phyloP scores from a whole-genome alignment of 1,284 basidiomycete genomes.

The Heterobasidion irregulare region DNA sequence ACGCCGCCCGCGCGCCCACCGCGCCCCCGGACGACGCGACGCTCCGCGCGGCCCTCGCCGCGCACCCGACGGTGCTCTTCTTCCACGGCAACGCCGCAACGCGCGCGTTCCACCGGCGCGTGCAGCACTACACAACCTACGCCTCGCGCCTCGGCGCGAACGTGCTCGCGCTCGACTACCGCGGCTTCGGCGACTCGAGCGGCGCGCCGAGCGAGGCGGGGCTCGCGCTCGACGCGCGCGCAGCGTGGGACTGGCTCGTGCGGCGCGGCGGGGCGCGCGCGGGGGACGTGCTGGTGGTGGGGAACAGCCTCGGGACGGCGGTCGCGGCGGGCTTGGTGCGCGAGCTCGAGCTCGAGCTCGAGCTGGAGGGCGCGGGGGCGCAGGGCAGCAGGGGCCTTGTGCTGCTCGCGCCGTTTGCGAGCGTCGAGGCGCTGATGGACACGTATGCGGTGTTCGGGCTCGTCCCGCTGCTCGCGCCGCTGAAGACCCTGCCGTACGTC shows the following conservation, averaged over 20 bases:
- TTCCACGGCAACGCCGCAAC: slow-evolving; percentile 88
- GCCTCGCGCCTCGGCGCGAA: slow-evolving; percentile 63
- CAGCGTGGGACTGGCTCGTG: slow-evolving; percentile 77
- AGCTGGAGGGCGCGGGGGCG: slow-evolving; percentile 30
- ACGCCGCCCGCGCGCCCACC: slow-evolving; percentile 35
- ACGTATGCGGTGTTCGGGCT: slow-evolving; percentile 67
- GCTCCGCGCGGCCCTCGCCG: slow-evolving; percentile 39
- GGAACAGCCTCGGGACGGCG: slow-evolving; percentile 81
- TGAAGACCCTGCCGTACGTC: slow-evolving; percentile 63
- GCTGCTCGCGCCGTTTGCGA: slow-evolving; percentile 74
- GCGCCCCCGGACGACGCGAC: slow-evolving; percentile 22
- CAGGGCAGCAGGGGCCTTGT: slow-evolving; percentile 53
- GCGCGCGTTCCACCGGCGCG: slow-evolving; percentile 57
- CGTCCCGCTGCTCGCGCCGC: slow-evolving; percentile 63
- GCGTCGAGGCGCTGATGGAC: slow-evolving; percentile 54
- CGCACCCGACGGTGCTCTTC: slow-evolving; percentile 75
- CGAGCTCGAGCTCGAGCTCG: too few species aligned
- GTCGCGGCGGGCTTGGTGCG: slow-evolving; percentile 59
- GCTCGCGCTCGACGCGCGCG: slow-evolving; percentile 65
- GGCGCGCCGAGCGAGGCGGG: slow-evolving; percentile 75
- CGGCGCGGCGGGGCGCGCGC: slow-evolving; percentile 42
- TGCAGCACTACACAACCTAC: slow-evolving; percentile 55
- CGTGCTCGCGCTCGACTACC: slow-evolving; percentile 82
- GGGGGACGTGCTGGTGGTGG: slow-evolving; percentile 62
- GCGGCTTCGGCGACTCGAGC: slow-evolving; percentile 87